Percentiles rank a stretch among this genome's conserved stretches.
Conservation (phyloP, 352 stramenopile species). For the Globisporangium cylindrosporum region DNA sequence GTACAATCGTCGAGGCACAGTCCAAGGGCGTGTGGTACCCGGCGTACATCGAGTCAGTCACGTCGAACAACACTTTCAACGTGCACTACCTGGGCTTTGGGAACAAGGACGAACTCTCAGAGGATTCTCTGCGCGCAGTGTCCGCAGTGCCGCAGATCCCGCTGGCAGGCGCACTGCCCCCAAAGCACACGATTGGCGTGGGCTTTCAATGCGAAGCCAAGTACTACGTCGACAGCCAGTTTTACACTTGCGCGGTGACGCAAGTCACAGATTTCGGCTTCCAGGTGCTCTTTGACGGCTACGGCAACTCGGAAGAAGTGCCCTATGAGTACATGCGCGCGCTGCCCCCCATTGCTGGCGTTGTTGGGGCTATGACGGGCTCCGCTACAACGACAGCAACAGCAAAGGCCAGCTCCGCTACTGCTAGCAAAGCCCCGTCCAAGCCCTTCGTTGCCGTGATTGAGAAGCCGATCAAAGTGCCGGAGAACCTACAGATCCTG, state of each 20-base stretch:
- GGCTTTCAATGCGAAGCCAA: conserved; percentile 71
- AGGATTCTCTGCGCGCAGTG: conserved; percentile 42
- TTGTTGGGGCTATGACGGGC: neutral
- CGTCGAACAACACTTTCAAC: conserved; percentile 53
- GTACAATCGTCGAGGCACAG: conserved; percentile 52
- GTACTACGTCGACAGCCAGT: conserved; percentile 77
- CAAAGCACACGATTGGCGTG: conserved; percentile 38
- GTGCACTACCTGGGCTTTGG: conserved; percentile 75
- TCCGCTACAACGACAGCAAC: neutral
- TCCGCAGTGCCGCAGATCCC: conserved; percentile 17
- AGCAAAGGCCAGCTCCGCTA: conserved; percentile 3
- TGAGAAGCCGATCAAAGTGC: conserved; percentile 80
- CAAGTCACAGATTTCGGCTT: conserved; percentile 68
- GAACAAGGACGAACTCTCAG: conserved; percentile 50
- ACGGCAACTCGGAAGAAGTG: conserved; percentile 90
- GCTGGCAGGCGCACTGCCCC: conserved; percentile 29
- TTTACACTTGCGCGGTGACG: conserved; percentile 71
- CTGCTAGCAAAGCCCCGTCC: neutral
- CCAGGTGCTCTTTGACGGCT: conserved; percentile 85
- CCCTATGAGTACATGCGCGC: conserved; percentile 84
- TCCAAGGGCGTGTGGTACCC: conserved; percentile 74
- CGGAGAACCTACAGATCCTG: conserved; percentile 80
- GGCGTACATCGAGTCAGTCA: conserved; percentile 54
- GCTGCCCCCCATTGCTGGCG: neutral
- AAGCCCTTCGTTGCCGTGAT: conserved; percentile 48